Evolutionary conservation across 371 early-diverging fungal species (phyloP).

Genomic region (Parasitella parasitica): DNA sequence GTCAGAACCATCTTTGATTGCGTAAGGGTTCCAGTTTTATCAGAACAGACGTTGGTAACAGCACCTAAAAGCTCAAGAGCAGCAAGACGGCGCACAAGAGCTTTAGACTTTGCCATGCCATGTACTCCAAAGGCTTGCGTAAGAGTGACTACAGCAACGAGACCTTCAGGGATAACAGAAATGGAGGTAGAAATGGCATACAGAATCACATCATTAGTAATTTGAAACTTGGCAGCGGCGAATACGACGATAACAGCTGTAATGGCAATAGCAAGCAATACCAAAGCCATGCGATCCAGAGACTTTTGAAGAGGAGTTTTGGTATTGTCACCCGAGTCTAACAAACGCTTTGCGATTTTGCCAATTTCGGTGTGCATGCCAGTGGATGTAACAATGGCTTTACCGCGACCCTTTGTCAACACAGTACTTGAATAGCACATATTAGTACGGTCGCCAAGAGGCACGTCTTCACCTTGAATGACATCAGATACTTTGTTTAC

Average conservation of each 20-base stretch:
- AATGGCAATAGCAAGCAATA: slow-evolving; percentile 53
- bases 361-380: slow-evolving; percentile 94
- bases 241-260: slow-evolving; percentile 59
- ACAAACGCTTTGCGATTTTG: slow-evolving; percentile 83
- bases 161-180: slow-evolving; percentile 94
- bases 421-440: slow-evolving; percentile 62
- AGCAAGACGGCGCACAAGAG: slow-evolving; percentile 82
- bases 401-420: slow-evolving; percentile 49
- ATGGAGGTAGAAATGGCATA: slow-evolving; percentile 87
- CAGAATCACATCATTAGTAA: slow-evolving; percentile 63
- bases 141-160: slow-evolving; percentile 86
- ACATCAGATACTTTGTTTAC: slow-evolving; percentile 33
- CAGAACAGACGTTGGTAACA: slow-evolving; percentile 92
- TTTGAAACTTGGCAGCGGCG: slow-evolving; percentile 57
- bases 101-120: slow-evolving; percentile 84
- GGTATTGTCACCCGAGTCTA: slow-evolving; percentile 61
- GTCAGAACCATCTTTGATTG: slow-evolving; percentile 90
- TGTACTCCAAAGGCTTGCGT: slow-evolving; percentile 93
- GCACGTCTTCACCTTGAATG: slow-evolving; percentile 34
- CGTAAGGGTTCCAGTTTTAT: slow-evolving; percentile 95
- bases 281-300: slow-evolving; percentile 66
- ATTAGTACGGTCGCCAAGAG: slow-evolving; percentile 65
- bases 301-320: slow-evolving; percentile 75
- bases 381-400: slow-evolving; percentile 80
- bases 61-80: slow-evolving; percentile 90